These are phyloP conservation scores for Lasiosphaeria miniovina DNA, from an alignment of 495 filamentous ascomycete species.

Conservation along the genomic window DNA sequence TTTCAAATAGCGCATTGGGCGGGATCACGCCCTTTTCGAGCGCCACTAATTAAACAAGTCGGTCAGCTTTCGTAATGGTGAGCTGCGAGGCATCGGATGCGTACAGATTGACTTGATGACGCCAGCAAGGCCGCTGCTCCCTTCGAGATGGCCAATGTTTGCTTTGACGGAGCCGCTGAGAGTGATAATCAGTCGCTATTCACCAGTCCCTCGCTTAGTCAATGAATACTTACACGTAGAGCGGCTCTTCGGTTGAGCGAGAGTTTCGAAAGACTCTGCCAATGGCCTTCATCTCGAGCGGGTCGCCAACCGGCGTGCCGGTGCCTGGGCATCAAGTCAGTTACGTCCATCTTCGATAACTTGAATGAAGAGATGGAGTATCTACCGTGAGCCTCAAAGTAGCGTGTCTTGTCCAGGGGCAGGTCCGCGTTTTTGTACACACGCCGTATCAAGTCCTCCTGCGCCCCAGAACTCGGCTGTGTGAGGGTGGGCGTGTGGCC, in stretches of 20 bases:
- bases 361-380: neutral
- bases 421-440: constrained; percentile 48
- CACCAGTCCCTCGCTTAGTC: neutral
- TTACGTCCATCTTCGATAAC: neutral
- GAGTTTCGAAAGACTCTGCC: constrained; percentile 32
- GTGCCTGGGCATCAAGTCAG: constrained; percentile 10
- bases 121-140: constrained; percentile 46
- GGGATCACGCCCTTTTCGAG: constrained; percentile 50
- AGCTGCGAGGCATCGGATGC: no score
- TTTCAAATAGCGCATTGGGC: constrained; percentile 44
- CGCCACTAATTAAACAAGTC: constrained; percentile 33
- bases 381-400: constrained; percentile 42
- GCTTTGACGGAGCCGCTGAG: constrained; percentile 49
- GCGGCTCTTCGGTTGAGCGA: constrained; percentile 26
- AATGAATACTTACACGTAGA: constrained; percentile 39
- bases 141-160: constrained; percentile 56
- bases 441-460: constrained; percentile 47
- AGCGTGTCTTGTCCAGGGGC: constrained; percentile 38
- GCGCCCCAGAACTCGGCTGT: constrained; percentile 46
- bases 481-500: constrained; percentile 50
- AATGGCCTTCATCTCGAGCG: constrained; percentile 51
- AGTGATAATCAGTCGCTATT: neutral
- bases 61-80: no score
- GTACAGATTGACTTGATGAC: constrained; percentile 46
- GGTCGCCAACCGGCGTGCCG: constrained; percentile 56